These are phyloP conservation scores for Phytophthora rubi DNA, from an alignment of 352 stramenopile genomes.

Conservation along the genomic window DNA sequence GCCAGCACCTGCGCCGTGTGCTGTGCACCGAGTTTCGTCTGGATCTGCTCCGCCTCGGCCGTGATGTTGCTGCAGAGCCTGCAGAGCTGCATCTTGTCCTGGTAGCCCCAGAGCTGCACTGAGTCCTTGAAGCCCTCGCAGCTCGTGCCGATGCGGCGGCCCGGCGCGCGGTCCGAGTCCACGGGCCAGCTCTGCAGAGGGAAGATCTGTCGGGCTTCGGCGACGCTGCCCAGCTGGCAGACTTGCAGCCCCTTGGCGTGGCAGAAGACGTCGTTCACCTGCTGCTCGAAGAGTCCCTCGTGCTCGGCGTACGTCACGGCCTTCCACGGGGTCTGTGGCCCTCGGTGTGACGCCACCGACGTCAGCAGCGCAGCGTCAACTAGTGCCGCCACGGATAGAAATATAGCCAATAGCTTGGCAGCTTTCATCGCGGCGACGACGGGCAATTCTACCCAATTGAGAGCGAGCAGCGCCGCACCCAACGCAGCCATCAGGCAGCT, in stretches of 20 bases:
- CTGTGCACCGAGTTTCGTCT: constrained; percentile 14
- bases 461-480: constrained; percentile 30
- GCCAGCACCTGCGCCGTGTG: constrained; percentile 36
- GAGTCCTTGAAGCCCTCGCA: constrained; percentile 51
- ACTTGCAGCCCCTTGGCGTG: constrained; percentile 52
- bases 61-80: constrained; percentile 45
- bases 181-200: constrained; percentile 49
- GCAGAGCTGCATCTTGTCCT: constrained; percentile 60
- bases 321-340: constrained; percentile 39
- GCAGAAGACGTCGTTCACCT: constrained; percentile 58
- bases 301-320: constrained; percentile 28
- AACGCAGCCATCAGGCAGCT: constrained; percentile 22
- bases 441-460: constrained; percentile 36
- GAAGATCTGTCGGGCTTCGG: constrained; percentile 49
- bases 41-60: constrained; percentile 31
- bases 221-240: constrained; percentile 43
- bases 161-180: constrained; percentile 40
- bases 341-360: constrained; percentile 18
- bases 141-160: constrained; percentile 34
- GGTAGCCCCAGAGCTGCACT: constrained; percentile 55
- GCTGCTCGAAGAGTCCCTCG: constrained; percentile 43
- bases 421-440: constrained; percentile 4
- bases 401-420: constrained; percentile 21
- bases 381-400: constrained; percentile 20
- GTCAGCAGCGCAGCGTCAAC: constrained; percentile 27